phyloP scores from a whole-genome alignment of 169 alveolate species.

The Plasmodium coatneyi region DNA sequence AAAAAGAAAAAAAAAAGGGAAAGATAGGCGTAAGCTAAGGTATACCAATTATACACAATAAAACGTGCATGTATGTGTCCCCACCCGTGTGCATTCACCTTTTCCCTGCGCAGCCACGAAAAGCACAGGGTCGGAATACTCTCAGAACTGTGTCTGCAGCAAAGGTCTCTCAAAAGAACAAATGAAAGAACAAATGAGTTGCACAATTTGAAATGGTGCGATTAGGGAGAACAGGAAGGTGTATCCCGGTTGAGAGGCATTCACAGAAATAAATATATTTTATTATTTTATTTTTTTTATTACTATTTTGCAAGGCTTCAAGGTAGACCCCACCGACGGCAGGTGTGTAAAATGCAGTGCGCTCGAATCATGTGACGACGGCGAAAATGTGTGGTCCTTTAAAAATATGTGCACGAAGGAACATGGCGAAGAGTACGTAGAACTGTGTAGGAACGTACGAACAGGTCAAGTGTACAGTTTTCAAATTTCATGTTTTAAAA shows the following conservation, averaged over 20 bases:
- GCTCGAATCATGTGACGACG: constrained; percentile 33
- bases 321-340: not conserved
- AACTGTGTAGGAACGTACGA: constrained; percentile 20
- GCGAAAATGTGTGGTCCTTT: constrained; percentile 41
- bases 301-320: constrained; percentile 23
- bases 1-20: not conserved
- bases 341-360: constrained; percentile 27
- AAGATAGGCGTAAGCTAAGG: not conserved
- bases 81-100: not conserved
- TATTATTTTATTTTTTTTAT: constrained; percentile 3
- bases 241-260: not conserved
- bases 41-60: not conserved
- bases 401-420: constrained; percentile 48
- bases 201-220: not conserved
- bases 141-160: constrained; percentile 30
- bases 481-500: constrained; percentile 38
- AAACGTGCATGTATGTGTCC: not conserved
- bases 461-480: constrained; percentile 17
- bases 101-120: constrained; percentile 30
- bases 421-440: constrained; percentile 3
- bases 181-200: not conserved
- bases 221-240: not conserved
- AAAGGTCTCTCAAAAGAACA: constrained; percentile 31
- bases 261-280: not conserved
- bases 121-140: constrained; percentile 29